A percentile compares a stretch with the other conserved stretches of the same genome.
Conservation (phyloP, 768 basidiomycete species). For the Epithele typhae region DNA sequence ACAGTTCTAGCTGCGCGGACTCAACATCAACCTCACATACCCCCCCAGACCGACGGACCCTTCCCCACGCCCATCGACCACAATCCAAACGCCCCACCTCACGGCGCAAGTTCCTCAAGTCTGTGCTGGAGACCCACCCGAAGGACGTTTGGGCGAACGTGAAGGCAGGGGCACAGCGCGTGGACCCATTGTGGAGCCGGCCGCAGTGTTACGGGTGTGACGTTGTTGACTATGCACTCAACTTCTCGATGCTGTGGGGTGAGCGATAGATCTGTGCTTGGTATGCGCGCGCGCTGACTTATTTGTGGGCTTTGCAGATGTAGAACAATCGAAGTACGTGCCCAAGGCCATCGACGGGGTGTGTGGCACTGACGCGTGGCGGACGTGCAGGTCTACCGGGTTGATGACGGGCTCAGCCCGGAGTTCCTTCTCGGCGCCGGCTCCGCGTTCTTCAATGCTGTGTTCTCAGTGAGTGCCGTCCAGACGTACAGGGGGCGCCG, state of each 20-base stretch:
- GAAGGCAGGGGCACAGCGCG: not conserved
- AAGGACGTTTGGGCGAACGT: not conserved
- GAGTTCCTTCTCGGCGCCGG: constrained; percentile 46
- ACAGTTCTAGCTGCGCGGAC: constrained; percentile 65
- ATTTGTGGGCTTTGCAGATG: not conserved
- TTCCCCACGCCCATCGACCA: constrained; percentile 34
- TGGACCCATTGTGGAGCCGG: constrained; percentile 15
- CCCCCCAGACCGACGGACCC: constrained; percentile 47
- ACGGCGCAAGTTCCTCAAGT: not conserved
- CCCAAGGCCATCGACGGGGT: too few relatives aligned
- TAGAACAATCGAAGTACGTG: constrained; percentile 9
- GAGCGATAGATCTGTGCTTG: constrained; percentile 7
- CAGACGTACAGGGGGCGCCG: not conserved
- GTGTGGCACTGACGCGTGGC: too few relatives aligned
- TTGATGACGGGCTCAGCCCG: constrained; percentile 38
- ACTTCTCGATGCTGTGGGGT: constrained; percentile 64
- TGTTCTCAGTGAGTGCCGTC: constrained; percentile 28
- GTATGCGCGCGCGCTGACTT: not conserved
- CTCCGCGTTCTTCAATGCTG: constrained; percentile 60
- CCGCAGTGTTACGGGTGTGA: constrained; percentile 50
- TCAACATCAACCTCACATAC: constrained; percentile 64
- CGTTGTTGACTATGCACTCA: constrained; percentile 65
- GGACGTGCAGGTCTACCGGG: constrained; percentile 25
- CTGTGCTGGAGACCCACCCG: too few relatives aligned
- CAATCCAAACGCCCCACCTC: not conserved